phyloP scores from a whole-genome alignment of 1,284 basidiomycete genomes.

The Pyrrhoderma noxium region DNA sequence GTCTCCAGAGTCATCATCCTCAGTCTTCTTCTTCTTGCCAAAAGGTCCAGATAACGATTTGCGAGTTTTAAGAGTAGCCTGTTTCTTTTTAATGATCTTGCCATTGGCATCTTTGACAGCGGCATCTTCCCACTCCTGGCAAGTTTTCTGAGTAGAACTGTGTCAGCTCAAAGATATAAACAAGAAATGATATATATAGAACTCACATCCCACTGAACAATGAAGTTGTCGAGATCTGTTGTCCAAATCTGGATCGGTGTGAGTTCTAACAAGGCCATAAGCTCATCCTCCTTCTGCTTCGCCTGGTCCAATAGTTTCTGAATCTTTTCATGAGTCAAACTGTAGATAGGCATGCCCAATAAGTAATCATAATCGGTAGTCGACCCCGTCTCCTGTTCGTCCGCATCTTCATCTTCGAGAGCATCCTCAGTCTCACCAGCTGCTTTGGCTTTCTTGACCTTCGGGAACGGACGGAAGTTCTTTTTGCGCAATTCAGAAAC shows the following conservation, averaged over 20 bases:
- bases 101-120: constrained; percentile 45
- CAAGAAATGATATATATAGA: constrained; percentile 1
- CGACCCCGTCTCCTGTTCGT: constrained; percentile 32
- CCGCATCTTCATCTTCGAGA: constrained; percentile 48
- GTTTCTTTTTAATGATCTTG: constrained; percentile 70
- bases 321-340: constrained; percentile 93
- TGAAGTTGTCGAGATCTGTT: constrained; percentile 79
- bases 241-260: constrained; percentile 89
- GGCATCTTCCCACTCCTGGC: constrained; percentile 53
- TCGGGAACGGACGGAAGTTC: constrained; percentile 88
- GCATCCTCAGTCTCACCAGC: constrained; percentile 66
- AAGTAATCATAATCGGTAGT: constrained; percentile 89
- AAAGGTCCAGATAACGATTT: constrained; percentile 53
- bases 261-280: constrained; percentile 73
- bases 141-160: constrained; percentile 42
- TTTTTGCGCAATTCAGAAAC: constrained; percentile 78
- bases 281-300: constrained; percentile 77
- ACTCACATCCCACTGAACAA: constrained; percentile 78
- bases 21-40: constrained; percentile 39
- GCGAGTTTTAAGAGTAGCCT: constrained; percentile 64
- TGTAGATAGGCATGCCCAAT: constrained; percentile 92
- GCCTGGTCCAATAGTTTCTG: constrained; percentile 80
- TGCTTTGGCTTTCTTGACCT: constrained; percentile 61
- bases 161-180: constrained; percentile 1
- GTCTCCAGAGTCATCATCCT: constrained; percentile 55